Evolutionary conservation across 1,139 yeast genomes (phyloP), one percentile per base, ranked within the genome.

Genomic region (Geotrichum restrictum): DNA sequence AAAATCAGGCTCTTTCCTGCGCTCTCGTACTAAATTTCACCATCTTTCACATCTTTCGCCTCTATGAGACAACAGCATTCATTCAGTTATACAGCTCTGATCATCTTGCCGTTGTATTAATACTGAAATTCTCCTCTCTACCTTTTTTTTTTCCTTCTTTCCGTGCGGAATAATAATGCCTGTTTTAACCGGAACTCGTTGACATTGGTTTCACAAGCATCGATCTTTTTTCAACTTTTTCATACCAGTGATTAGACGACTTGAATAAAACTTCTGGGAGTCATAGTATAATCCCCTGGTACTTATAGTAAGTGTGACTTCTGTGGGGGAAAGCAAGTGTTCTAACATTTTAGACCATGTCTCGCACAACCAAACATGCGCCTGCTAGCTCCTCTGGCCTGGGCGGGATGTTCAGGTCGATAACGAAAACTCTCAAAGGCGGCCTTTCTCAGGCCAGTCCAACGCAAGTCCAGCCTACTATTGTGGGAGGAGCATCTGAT

Each of bases 401-500:
- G 22, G 61, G 62, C 11, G 74, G 71, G 54, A 81, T 80, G 50
- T 74, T 82, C 66, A 79, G 78, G 62, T 76, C 83, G 0, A 67
- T 82, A 56, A 75, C 85, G 0, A 77, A 74, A 58, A 71, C 83
- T 1, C 73, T 81, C 58, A 78, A 77, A 58, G 59, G 74, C 2
- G 52, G 71, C 10, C 63, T 62, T 50, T 56, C 55, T 60, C 62
- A 62, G 39, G 63, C 69, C 51, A 59, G 52, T 54, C 62, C 52
- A 60, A 59, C 55, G 44, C 74, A 77, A 42, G 78, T 78, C 24
- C 59, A 59, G 54, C 83, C 87, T 1, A 77, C 79, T 1, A 82
- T 82, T 1, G 82, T 82, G 0, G 89, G 88, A 1, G 85, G 85
- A 10, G 79, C 79, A 3, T 70, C 74, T 8, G 80, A 80, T 57